Evolutionary conservation across 306 rosid genomes (phyloP).

Genomic region (Trifolium fragiferum): DNA sequence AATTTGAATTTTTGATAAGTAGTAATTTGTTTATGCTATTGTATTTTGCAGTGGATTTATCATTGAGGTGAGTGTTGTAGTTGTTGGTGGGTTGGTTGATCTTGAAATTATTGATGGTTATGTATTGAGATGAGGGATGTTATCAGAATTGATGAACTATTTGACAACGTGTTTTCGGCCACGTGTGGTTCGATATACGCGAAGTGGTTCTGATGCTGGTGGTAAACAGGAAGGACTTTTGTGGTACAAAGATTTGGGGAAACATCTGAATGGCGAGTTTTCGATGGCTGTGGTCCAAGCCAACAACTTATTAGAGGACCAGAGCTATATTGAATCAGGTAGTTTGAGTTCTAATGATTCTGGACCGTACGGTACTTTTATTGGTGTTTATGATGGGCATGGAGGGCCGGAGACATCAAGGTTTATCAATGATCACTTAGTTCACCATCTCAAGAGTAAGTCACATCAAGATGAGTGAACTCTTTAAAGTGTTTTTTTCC

Average conservation of each 20-base stretch:
- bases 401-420: conserved; percentile 79
- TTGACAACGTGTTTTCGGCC: conserved; percentile 73
- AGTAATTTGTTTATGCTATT: conserved; percentile 46
- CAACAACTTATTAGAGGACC: conserved; percentile 74
- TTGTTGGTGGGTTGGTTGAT: conserved; percentile 40
- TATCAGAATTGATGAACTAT: conserved; percentile 68
- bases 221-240: conserved; percentile 70
- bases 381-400: conserved; percentile 72
- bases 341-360: conserved; percentile 59
- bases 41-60: conserved; percentile 50
- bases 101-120: conserved; percentile 64
- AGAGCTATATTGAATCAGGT: conserved; percentile 71
- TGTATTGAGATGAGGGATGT: conserved; percentile 77
- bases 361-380: conserved; percentile 68
- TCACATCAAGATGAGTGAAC: conserved; percentile 29
- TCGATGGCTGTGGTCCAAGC: conserved; percentile 84
- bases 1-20: conserved; percentile 26
- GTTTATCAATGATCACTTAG: conserved; percentile 63
- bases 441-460: conserved; percentile 73
- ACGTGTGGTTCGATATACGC: conserved; percentile 49
- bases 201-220: conserved; percentile 55
- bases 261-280: conserved; percentile 66
- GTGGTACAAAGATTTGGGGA: conserved; percentile 73
- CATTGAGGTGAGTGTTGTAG: conserved; percentile 47
- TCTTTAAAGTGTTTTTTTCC: conserved; percentile 25